Percentiles rank a stretch among this genome's conserved stretches.
These are phyloP conservation scores for Aspergillus fumigatus DNA, from an alignment of 2,329 filamentous ascomycete species.

Conservation along the genomic window DNA sequence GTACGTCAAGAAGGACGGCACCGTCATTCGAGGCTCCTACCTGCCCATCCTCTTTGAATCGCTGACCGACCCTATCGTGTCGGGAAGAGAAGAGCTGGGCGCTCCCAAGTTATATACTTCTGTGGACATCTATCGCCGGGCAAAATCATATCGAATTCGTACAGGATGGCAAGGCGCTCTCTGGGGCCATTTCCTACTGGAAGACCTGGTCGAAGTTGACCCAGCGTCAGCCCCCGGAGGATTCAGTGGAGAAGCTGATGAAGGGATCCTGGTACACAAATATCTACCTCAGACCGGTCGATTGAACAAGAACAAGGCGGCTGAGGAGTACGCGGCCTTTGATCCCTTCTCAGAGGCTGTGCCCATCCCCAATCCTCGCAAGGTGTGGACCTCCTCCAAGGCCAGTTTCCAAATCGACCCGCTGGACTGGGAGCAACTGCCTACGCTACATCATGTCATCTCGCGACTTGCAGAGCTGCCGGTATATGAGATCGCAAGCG, in stretches of 20 bases:
- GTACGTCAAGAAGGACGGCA: constrained; percentile 49
- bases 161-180: constrained; percentile 40
- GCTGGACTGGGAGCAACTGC: constrained; percentile 51
- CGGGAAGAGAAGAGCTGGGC: constrained; percentile 56
- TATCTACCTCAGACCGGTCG: constrained; percentile 54
- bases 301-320: constrained; percentile 44
- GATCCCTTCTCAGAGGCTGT: constrained; percentile 25
- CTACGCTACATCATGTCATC: constrained; percentile 57
- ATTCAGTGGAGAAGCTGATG: no score
- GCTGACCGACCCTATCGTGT: constrained; percentile 55
- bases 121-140: constrained; percentile 42
- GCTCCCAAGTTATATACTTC: constrained; percentile 55
- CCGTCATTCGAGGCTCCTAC: constrained; percentile 48
- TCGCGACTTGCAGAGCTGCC: constrained; percentile 51
- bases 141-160: constrained; percentile 33
- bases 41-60: constrained; percentile 56
- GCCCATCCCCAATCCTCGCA: constrained; percentile 15
- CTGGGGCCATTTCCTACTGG: constrained; percentile 35
- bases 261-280: background rate
- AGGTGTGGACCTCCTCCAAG: constrained; percentile 13
- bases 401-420: constrained; percentile 46
- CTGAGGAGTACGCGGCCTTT: constrained; percentile 50
- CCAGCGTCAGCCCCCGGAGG: constrained; percentile 8
- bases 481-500: constrained; percentile 45
- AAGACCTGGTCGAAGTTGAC: constrained; percentile 29